Percentiles rank a stretch among this genome's conserved stretches.
phyloP scores from a whole-genome alignment of 2,329 filamentous ascomycete species.

The Talaromyces marneffei region DNA sequence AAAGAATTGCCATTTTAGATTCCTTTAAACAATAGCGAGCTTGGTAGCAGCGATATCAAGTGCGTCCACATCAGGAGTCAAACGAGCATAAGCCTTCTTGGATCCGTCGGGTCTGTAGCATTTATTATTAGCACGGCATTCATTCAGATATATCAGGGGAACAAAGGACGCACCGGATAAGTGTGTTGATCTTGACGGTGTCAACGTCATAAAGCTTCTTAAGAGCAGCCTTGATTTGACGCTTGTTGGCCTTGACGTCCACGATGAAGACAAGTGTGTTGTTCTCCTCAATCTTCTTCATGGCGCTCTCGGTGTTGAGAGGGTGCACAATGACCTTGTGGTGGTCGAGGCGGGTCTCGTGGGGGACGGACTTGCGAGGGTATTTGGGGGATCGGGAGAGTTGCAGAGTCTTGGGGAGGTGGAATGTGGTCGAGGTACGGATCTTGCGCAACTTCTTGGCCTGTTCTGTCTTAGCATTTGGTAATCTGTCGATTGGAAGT shows the following conservation, averaged over 20 bases:
- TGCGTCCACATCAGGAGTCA: constrained; percentile 94
- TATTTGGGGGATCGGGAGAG: constrained; percentile 90
- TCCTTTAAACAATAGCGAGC: constrained; percentile 85
- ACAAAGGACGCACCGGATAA: constrained; percentile 77
- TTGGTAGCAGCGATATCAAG: constrained; percentile 99
- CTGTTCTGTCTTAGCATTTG: constrained; percentile 44
- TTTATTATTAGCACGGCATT: constrained; percentile 34
- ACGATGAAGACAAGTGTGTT: constrained; percentile 99
- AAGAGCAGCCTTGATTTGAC: constrained; percentile 94
- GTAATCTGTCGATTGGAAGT: neutral
- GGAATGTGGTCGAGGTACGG: constrained; percentile 89
- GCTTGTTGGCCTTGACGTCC: constrained; percentile 97
- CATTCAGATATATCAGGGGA: neutral
- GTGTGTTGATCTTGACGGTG: constrained; percentile 97
- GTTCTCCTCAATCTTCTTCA: constrained; percentile 99
- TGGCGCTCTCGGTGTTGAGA: constrained; percentile 98
- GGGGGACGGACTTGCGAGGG: constrained; percentile 89
- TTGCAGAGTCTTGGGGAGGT: constrained; percentile 92
- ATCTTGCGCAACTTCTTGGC: constrained; percentile 89
- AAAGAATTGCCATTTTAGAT: constrained; percentile 21
- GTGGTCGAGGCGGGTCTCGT: constrained; percentile 87
- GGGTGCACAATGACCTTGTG: constrained; percentile 98
- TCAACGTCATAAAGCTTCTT: constrained; percentile 99
- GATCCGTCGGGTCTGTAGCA: constrained; percentile 69
- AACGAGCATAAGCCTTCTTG: constrained; percentile 98